Percentiles rank a stretch among this genome's conserved stretches.
Evolutionary conservation across 2,329 filamentous ascomycete species (phyloP).

Genomic region (Phaeoacremonium minimum): DNA sequence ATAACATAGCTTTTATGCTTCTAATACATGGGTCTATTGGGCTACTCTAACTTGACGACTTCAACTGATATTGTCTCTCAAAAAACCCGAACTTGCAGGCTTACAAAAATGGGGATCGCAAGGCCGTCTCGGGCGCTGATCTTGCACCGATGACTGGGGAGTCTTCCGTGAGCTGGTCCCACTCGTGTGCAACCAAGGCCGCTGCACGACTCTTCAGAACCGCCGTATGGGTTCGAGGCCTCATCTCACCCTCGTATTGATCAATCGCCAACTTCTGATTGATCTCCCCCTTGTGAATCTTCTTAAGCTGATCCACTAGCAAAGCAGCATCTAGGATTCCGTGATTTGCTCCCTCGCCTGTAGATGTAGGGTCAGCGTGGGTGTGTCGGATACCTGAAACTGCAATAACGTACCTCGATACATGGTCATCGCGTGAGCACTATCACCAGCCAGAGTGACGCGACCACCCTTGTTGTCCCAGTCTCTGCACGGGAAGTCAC

Average conservation of each 20-base stretch:
- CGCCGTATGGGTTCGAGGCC: conserved; percentile 2
- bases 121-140: not conserved
- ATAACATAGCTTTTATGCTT: too few species aligned
- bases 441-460: conserved; percentile 47
- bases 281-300: conserved; percentile 8
- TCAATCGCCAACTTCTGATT: conserved; percentile 3
- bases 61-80: too few species aligned
- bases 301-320: conserved; percentile 17
- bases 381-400: too few species aligned
- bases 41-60: too few species aligned
- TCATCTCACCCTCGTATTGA: conserved; percentile 9
- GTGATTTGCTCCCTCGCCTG: conserved; percentile 32
- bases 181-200: conserved; percentile 8
- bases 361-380: too few species aligned
- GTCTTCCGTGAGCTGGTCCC: conserved; percentile 5
- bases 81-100: too few species aligned
- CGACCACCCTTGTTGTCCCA: conserved; percentile 38
- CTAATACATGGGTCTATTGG: too few species aligned
- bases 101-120: not conserved
- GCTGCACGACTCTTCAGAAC: conserved; percentile 7
- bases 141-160: conserved; percentile 3
- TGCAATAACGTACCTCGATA: conserved; percentile 21
- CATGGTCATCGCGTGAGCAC: conserved; percentile 58
- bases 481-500: conserved; percentile 28
- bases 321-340: conserved; percentile 32